Percentiles rank a stretch among this genome's conserved stretches.
Conservation (phyloP, 345 rosid species). For the Abelmoschus esculentus region DNA sequence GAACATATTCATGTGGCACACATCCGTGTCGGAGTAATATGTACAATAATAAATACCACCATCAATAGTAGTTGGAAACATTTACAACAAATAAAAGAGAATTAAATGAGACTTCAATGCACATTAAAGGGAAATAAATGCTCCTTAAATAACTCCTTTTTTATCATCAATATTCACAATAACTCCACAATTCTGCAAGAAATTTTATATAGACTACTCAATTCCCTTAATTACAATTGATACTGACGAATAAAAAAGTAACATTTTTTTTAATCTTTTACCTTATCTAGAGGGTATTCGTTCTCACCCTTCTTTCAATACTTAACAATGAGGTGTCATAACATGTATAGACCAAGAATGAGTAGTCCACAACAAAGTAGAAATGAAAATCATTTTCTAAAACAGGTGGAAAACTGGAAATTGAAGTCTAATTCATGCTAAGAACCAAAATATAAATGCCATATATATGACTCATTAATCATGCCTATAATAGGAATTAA, state of each 20-base stretch:
- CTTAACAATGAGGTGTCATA: background rate
- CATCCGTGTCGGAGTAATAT: background rate
- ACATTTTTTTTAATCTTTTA: background rate
- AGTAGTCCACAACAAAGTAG: background rate
- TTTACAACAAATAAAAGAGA: background rate
- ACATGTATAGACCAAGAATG: background rate
- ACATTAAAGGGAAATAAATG: slow-evolving; percentile 6
- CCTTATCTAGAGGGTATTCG: background rate
- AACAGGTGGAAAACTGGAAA: background rate
- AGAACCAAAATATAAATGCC: background rate
- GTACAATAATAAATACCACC: background rate
- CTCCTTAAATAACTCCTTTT: background rate
- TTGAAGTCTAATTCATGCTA: background rate
- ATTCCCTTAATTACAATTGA: slow-evolving; percentile 2
- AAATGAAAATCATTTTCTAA: background rate
- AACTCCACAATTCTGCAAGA: background rate
- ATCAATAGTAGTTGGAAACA: background rate
- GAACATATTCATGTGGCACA: background rate
- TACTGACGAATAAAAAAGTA: background rate
- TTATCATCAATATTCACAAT: background rate
- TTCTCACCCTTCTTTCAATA: background rate
- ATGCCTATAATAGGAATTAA: background rate
- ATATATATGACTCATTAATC: background rate
- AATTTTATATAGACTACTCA: background rate
- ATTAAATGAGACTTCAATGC: slow-evolving; percentile 1